Conservation (phyloP, 257 asterid species). For the Cinchona pubescens region DNA sequence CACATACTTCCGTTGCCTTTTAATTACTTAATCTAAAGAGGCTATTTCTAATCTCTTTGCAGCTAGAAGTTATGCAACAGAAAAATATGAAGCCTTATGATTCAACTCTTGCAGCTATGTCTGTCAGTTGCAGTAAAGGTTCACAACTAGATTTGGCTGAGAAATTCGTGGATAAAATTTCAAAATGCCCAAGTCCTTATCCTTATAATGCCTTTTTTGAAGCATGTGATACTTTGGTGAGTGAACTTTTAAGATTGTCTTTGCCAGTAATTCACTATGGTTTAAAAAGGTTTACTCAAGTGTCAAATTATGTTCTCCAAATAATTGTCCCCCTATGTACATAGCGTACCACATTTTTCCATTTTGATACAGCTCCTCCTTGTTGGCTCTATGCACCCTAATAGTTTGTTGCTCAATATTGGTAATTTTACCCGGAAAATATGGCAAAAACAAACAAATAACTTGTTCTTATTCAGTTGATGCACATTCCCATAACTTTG, state of each 20-base stretch:
- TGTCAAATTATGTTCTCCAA: background rate
- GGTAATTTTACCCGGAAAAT: too few relatives aligned
- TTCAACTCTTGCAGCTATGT: constrained; percentile 68
- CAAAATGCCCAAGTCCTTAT: constrained; percentile 32
- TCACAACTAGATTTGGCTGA: constrained; percentile 75
- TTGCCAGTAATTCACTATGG: background rate
- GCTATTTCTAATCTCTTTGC: constrained; percentile 36
- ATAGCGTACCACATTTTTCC: constrained; percentile 3
- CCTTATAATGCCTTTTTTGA: constrained; percentile 68
- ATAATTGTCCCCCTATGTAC: too few relatives aligned
- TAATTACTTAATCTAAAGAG: background rate
- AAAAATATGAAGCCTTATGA: constrained; percentile 65
- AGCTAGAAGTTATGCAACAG: constrained; percentile 71
- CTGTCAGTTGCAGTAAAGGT: constrained; percentile 71
- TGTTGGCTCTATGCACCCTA: background rate
- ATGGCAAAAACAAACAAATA: too few relatives aligned
- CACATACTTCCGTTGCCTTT: background rate
- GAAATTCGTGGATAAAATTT: constrained; percentile 52
- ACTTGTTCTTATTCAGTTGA: background rate
- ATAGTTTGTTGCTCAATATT: background rate
- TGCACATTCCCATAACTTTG: background rate
- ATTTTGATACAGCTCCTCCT: background rate
- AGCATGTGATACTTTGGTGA: constrained; percentile 83
- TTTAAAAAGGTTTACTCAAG: background rate
- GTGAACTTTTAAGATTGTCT: constrained; percentile 20